Conservation (phyloP, 768 basidiomycete species). For the Suillus sp. region DNA sequence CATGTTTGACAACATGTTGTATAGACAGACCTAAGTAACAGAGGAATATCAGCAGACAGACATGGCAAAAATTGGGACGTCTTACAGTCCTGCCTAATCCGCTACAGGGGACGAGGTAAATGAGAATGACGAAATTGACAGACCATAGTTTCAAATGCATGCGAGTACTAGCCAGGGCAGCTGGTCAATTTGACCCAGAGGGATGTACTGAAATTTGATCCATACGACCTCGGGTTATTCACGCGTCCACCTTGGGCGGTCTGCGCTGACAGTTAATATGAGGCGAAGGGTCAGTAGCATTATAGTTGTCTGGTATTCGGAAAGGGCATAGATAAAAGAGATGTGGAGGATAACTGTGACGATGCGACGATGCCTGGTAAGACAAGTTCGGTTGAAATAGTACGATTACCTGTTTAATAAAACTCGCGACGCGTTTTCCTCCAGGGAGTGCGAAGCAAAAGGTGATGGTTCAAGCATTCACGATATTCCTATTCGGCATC, state of each 20-base stretch:
- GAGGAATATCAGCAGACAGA: neutral
- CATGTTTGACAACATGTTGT: slow-evolving; percentile 28
- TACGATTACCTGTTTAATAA: no score
- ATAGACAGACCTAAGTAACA: neutral
- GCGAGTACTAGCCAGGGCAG: neutral
- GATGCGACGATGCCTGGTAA: neutral
- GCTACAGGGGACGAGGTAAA: neutral
- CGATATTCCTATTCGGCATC: no score
- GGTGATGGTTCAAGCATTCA: no score
- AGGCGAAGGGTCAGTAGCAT: no score
- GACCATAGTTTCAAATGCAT: neutral
- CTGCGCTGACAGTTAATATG: no score
- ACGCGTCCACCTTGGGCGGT: neutral
- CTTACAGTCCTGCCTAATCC: neutral
- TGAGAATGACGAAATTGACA: neutral
- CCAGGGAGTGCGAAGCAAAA: no score
- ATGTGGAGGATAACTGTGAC: neutral
- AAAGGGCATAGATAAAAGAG: neutral
- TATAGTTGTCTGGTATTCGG: no score
- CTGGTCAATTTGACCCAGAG: neutral
- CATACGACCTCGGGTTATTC: neutral
- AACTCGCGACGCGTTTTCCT: no score
- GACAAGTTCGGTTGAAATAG: neutral
- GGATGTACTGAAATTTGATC: neutral
- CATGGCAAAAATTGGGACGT: neutral